Evolutionary conservation across 495 filamentous ascomycete species (phyloP).

Genomic region (Chaetomium cochliodes): DNA sequence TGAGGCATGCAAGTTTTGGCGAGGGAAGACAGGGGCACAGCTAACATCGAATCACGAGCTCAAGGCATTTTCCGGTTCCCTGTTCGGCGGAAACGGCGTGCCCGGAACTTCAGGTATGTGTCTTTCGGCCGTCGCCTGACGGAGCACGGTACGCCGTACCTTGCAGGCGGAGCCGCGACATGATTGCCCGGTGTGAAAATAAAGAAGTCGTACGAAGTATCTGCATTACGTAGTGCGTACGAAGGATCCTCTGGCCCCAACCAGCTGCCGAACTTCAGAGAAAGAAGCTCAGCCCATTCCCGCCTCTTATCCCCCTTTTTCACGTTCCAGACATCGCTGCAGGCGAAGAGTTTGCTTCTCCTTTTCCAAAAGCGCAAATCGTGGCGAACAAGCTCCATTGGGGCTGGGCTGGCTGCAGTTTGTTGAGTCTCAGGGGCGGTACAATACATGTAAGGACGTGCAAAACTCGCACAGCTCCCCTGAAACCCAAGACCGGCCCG

Average conservation of each 20-base stretch:
- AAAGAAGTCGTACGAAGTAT: constrained; percentile 6
- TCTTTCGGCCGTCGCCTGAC: not conserved
- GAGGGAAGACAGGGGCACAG: not conserved
- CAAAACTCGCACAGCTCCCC: not conserved
- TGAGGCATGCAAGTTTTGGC: not conserved
- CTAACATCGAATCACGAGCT: not conserved
- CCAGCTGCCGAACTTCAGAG: not conserved
- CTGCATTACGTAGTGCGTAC: constrained; percentile 17
- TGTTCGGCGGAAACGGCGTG: constrained; percentile 2
- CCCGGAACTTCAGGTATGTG: too few species aligned
- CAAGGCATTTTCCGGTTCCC: not conserved
- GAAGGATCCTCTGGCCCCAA: not conserved
- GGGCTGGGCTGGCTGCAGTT: constrained; percentile 7
- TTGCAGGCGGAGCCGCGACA: constrained; percentile 22
- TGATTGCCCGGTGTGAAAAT: not conserved
- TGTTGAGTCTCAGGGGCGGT: not conserved
- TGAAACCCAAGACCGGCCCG: not conserved
- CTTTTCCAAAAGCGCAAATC: not conserved
- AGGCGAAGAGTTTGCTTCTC: not conserved
- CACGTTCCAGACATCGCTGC: not conserved
- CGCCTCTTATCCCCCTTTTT: not conserved
- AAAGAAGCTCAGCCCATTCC: not conserved
- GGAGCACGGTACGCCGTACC: constrained; percentile 8
- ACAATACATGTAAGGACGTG: not conserved
- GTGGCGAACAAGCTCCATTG: not conserved